A percentile compares a stretch with the other conserved stretches of the same genome.
phyloP scores from a whole-genome alignment of 176 grass and related monocot genomes.

The Phoenix roebelenii region DNA sequence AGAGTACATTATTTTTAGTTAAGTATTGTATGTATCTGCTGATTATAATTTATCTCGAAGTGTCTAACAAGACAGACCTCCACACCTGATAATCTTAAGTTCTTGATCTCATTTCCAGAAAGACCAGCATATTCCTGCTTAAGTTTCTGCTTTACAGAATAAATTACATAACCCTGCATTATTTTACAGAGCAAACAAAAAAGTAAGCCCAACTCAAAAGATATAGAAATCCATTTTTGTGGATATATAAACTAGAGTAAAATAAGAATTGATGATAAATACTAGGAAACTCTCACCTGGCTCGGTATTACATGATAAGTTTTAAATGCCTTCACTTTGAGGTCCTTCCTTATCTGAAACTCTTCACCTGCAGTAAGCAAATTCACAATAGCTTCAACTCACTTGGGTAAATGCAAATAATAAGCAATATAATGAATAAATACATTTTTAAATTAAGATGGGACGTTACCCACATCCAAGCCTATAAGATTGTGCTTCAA shows the following conservation, averaged over 20 bases:
- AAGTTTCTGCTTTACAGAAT: constrained; percentile 79
- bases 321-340: constrained; percentile 92
- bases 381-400: neutral
- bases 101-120: constrained; percentile 75
- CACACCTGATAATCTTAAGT: constrained; percentile 63
- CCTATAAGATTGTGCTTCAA: constrained; percentile 68
- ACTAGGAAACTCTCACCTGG: constrained; percentile 36
- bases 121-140: constrained; percentile 63
- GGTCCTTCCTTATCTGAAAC: constrained; percentile 65
- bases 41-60: neutral
- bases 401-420: no score
- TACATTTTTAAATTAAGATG: no score
- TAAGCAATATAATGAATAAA: no score
- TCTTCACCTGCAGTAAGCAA: constrained; percentile 44
- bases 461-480: constrained; percentile 39
- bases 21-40: no score
- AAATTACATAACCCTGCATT: constrained; percentile 74
- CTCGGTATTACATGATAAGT: constrained; percentile 81
- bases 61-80: constrained; percentile 51
- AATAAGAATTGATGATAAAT: no score
- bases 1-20: no score
- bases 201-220: neutral
- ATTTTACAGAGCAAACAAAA: neutral
- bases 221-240: no score
- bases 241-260: no score